phyloP scores from a whole-genome alignment of 1,284 basidiomycete species.

The Apiotrichum akiyoshidainum region DNA sequence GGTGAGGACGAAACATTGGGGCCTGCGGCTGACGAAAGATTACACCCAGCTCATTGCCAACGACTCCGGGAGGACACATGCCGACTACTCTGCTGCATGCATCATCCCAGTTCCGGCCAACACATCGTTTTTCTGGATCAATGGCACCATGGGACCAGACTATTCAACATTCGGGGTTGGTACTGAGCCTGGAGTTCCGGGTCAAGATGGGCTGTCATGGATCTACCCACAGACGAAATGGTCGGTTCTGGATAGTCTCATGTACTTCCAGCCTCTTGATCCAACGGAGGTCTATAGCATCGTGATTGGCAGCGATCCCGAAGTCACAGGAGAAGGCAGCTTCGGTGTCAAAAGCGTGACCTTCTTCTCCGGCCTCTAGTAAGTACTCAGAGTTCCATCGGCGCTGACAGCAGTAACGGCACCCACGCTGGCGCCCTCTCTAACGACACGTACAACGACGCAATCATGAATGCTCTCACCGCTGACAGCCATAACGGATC shows the following conservation, averaged over 20 bases:
- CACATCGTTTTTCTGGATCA: not conserved
- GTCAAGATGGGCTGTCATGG: not conserved
- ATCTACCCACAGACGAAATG: not conserved
- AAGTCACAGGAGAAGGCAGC: no score
- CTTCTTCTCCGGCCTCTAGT: not conserved
- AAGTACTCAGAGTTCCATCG: not conserved
- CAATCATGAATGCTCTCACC: no score
- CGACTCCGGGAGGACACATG: no score
- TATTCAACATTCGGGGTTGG: not conserved
- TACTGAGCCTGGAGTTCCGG: not conserved
- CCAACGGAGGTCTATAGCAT: not conserved
- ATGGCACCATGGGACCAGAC: conserved; percentile 3
- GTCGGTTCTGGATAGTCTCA: not conserved
- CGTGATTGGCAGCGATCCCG: not conserved
- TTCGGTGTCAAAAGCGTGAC: not conserved
- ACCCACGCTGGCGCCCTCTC: not conserved
- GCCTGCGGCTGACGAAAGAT: not conserved
- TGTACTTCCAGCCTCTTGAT: not conserved
- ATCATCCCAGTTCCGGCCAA: conserved; percentile 4
- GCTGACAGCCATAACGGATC: no score
- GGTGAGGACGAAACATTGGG: not conserved
- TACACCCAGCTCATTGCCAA: not conserved
- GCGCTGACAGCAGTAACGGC: not conserved
- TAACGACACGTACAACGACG: no score
- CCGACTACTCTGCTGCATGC: no score